Conservation (phyloP, 495 filamentous ascomycete genomes). For the Hypoxylon lenormandii region DNA sequence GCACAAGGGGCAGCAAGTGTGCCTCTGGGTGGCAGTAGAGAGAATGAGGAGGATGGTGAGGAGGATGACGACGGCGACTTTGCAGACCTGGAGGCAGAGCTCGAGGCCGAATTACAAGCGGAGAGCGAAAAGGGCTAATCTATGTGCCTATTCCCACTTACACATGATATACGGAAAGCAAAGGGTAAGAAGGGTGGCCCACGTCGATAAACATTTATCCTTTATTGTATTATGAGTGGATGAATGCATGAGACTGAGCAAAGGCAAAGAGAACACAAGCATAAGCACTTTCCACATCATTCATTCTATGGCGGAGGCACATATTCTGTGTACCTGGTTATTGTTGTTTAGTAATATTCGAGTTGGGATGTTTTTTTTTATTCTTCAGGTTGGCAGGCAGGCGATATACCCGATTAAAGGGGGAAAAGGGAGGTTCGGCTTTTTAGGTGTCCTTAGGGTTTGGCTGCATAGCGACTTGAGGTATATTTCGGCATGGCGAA, state of each 20-base stretch:
- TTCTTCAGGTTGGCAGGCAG: neutral
- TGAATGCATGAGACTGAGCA: conserved; percentile 34
- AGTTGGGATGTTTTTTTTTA: too few species aligned
- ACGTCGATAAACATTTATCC: neutral
- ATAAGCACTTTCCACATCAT: conserved; percentile 4
- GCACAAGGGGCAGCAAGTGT: conserved; percentile 18
- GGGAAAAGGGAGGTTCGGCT: conserved; percentile 5
- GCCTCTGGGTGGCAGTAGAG: conserved; percentile 37
- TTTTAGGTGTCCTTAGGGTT: conserved; percentile 5
- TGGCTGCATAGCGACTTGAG: conserved; percentile 34
- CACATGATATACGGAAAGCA: neutral
- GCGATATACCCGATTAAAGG: conserved; percentile 24
- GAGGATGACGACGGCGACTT: conserved; percentile 64
- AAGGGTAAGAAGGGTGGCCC: neutral
- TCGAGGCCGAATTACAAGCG: conserved; percentile 74
- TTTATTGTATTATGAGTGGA: conserved; percentile 36
- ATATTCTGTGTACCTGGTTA: neutral
- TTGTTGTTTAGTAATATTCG: too few species aligned
- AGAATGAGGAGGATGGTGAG: conserved; percentile 44
- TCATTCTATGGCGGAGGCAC: neutral
- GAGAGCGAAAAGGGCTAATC: conserved; percentile 51
- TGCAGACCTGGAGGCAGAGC: conserved; percentile 73
- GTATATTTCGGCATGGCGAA: conserved; percentile 2
- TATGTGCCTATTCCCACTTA: neutral
- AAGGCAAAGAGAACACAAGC: conserved; percentile 22